These are phyloP conservation scores for Hyphopichia burtonii DNA, from an alignment of 1,139 yeast genomes.

Conservation along the genomic window DNA sequence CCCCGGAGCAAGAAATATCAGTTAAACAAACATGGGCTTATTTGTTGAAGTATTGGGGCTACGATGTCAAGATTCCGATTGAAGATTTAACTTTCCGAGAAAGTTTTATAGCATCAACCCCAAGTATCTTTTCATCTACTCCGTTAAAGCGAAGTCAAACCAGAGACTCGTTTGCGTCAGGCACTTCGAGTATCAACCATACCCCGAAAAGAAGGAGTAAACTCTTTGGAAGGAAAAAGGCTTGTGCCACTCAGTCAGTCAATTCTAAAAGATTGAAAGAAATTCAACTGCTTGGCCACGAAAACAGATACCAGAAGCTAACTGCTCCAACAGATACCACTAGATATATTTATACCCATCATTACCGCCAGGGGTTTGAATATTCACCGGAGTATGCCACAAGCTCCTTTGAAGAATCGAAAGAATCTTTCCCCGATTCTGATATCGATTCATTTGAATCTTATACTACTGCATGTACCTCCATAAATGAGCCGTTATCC, in stretches of 20 bases:
- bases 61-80: conserved; percentile 28
- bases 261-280: conserved; percentile 27
- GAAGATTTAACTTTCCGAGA: conserved; percentile 33
- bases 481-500: conserved; percentile 11
- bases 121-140: conserved; percentile 25
- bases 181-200: not conserved
- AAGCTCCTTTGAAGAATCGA: conserved; percentile 14
- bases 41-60: conserved; percentile 38
- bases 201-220: conserved; percentile 17
- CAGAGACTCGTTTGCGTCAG: conserved; percentile 7
- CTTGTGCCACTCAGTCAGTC: conserved; percentile 9
- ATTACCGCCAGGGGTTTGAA: conserved; percentile 24
- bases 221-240: conserved; percentile 15
- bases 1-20: conserved; percentile 39
- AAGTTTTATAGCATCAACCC: conserved; percentile 33
- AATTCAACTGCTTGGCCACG: conserved; percentile 23
- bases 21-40: conserved; percentile 46
- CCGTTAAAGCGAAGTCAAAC: conserved; percentile 15
- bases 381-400: conserved; percentile 22
- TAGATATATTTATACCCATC: conserved; percentile 20
- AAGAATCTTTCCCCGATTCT: conserved; percentile 4
- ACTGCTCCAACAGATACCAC: conserved; percentile 22
- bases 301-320: conserved; percentile 27
- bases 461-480: conserved; percentile 39
- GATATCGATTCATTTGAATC: conserved; percentile 31